Percentiles rank a stretch among this genome's conserved stretches.
These are phyloP conservation scores for Candida odintsovae DNA, from an alignment of 805 yeast genomes.

Conservation along the genomic window DNA sequence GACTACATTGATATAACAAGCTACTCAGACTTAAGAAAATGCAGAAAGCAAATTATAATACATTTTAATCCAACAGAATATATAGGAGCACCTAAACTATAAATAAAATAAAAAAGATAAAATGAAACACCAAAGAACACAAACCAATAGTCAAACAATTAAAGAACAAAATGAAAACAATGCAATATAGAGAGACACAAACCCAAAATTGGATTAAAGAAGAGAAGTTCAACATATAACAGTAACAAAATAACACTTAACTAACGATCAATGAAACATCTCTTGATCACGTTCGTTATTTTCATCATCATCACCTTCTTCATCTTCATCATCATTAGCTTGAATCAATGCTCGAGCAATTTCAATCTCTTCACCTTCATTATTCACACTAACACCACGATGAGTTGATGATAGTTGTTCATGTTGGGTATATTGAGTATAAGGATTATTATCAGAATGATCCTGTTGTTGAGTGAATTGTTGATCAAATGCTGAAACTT, in stretches of 20 bases:
- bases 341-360: conserved; percentile 63
- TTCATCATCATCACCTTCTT: conserved; percentile 11
- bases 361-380: conserved; percentile 50
- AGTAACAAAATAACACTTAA: no score
- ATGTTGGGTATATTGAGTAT: conserved; percentile 2
- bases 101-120: no score
- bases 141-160: background rate
- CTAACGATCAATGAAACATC: background rate
- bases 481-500: conserved; percentile 43
- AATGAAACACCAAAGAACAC: no score
- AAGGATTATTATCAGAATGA: conserved; percentile 3
- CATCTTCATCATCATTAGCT: conserved; percentile 30
- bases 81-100: background rate
- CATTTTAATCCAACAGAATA: background rate
- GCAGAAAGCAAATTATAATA: background rate
- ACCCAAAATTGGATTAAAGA: no score
- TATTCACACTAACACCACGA: background rate
- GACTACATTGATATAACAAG: no score
- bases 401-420: background rate
- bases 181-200: no score
- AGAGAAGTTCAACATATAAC: no score
- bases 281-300: background rate
- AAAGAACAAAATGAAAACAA: background rate
- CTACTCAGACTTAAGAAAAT: background rate
- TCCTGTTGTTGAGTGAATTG: conserved; percentile 5